Conservation (phyloP, 805 yeast species). For the Kregervanrija fluxuum region DNA sequence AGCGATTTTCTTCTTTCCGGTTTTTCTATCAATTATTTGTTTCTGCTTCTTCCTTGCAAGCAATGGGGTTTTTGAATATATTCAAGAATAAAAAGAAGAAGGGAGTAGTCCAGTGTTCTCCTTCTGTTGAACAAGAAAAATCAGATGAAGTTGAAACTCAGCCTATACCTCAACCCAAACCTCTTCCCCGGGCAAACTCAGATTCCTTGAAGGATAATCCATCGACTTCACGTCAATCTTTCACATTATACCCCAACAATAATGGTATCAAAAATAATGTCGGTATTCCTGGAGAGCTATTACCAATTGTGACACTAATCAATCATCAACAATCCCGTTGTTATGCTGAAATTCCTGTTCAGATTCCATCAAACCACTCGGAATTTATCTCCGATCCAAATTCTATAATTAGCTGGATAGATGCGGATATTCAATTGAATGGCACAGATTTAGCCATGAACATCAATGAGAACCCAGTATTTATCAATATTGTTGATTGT, state of each 20-base stretch:
- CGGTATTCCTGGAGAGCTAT: constrained; percentile 51
- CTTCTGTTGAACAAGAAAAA: too few species aligned
- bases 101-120: too few species aligned
- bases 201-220: too few species aligned
- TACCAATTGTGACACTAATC: constrained; percentile 65
- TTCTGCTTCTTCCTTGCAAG: too few species aligned
- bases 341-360: constrained; percentile 37
- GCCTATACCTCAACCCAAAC: too few species aligned
- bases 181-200: too few species aligned
- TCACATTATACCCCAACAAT: background rate
- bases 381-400: background rate
- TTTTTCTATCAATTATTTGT: too few species aligned
- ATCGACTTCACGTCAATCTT: too few species aligned
- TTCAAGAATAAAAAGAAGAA: too few species aligned
- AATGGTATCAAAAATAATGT: background rate
- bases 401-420: constrained; percentile 14
- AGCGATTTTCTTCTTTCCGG: too few species aligned
- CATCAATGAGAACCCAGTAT: constrained; percentile 33
- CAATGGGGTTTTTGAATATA: too few species aligned
- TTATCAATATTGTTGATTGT: constrained; percentile 45
- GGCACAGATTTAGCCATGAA: constrained; percentile 52
- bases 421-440: constrained; percentile 26
- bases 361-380: constrained; percentile 12
- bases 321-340: constrained; percentile 63
- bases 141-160: too few species aligned